A percentile compares a stretch with the other conserved stretches of the same genome.
Conservation (phyloP, 2,329 filamentous ascomycete species). For the Xylaria sp. region DNA sequence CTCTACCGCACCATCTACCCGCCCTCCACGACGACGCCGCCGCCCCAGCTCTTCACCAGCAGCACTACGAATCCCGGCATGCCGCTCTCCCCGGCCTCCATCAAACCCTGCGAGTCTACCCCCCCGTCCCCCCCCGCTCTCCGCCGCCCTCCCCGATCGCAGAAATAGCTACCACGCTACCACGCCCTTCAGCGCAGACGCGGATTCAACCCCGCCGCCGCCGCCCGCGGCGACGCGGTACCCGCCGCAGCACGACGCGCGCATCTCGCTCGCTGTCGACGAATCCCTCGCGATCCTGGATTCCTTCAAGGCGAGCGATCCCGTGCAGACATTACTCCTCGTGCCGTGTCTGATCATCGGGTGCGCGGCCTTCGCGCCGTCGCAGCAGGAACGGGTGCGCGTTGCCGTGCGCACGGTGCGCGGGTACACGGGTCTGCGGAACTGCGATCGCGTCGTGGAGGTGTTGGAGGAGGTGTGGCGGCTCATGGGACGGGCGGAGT, state of each 20-base stretch:
- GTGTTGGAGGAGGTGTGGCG: constrained; percentile 56
- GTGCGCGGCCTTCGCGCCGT: constrained; percentile 50
- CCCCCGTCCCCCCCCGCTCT: constrained; percentile 13
- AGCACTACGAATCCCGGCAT: constrained; percentile 5
- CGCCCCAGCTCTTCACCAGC: constrained; percentile 16
- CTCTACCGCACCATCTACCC: constrained; percentile 57
- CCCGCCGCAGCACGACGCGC: constrained; percentile 45
- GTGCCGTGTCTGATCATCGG: constrained; percentile 58
- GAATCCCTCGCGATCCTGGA: constrained; percentile 52
- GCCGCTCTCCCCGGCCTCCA: constrained; percentile 17
- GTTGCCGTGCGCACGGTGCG: constrained; percentile 46
- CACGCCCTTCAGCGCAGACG: constrained; percentile 12
- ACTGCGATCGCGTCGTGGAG: constrained; percentile 49
- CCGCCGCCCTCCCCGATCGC: constrained; percentile 8
- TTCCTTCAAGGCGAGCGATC: constrained; percentile 52
- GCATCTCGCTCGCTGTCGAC: constrained; percentile 51
- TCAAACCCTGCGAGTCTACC: constrained; percentile 10
- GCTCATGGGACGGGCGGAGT: constrained; percentile 54
- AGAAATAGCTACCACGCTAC: constrained; percentile 4
- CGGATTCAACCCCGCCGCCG: constrained; percentile 38
- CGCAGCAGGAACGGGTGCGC: constrained; percentile 49
- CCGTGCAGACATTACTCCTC: constrained; percentile 53
- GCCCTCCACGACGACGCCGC: constrained; percentile 33
- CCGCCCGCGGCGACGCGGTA: constrained; percentile 37
- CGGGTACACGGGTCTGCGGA: constrained; percentile 55